Base-by-base conservation (phyloP, 148 eudicot species). In the Spergularia marina region DNA sequence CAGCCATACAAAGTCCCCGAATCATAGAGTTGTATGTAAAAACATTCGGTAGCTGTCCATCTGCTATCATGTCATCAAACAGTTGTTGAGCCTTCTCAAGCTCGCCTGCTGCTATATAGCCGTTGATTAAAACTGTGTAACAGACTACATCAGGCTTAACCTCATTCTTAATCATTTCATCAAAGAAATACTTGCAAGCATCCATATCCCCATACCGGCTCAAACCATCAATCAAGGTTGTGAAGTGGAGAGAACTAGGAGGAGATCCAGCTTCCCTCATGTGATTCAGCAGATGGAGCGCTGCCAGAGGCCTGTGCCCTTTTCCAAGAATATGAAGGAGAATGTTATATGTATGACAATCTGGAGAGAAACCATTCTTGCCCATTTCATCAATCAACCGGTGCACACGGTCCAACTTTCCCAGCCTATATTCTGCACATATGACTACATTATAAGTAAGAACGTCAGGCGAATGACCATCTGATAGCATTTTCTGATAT, bases 321-420 rank as follows among this genome's bases (percentile, higher is more conserved):
- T 85, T 94, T 5, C 98, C 98, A n/a, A 90, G 88, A 68, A 88
- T 82, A 77, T 90, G 95, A 64, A 94, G 95, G 68, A 94, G 91
- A 49, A 94, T 78, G 76, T 90, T 94, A 67, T 72, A 94, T 1
- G 97, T 94, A 72, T 94, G 90, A 65, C 77, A 76, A 84, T 94
- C 98, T 5, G 95, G 98, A 60, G 89, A 81, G 77, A 82, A 83
- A 16, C 95, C 98, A 51, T 81, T 80, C 68, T 77, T 81, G 15
- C 81, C 84, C 97, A 94, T 94, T 83, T 91, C 97, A 80, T 88
- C 91, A 17, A 91, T 78, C 76, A 94, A 80, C 40, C 85, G 77
- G 34, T 87, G 84, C 57, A 90, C 89, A 71, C 86, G 87, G 36
- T 85, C 91, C 73, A 86, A 71, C 79, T 94, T 91, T 55, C 97